Conservation (phyloP, 768 basidiomycete species). For the Astraeus odoratus region DNA sequence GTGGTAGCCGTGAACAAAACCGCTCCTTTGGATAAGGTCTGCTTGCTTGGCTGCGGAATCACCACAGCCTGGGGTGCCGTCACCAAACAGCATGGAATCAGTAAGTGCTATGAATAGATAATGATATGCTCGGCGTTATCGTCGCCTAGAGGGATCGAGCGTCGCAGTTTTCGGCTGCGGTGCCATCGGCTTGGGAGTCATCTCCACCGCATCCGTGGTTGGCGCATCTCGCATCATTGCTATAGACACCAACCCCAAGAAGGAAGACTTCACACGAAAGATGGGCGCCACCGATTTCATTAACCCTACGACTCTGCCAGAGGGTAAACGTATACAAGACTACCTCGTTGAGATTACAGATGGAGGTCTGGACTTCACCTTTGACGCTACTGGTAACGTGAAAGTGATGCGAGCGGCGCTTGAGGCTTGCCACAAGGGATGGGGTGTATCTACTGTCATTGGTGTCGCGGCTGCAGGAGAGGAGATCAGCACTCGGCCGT, state of each 20-base stretch:
- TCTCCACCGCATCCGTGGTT: slow-evolving; percentile 71
- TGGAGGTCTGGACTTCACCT: slow-evolving; percentile 95
- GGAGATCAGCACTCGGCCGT: slow-evolving; percentile 89
- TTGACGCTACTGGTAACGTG: slow-evolving; percentile 94
- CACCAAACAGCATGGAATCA: slow-evolving; percentile 81
- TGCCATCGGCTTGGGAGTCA: slow-evolving; percentile 90
- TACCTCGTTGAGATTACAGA: slow-evolving; percentile 89
- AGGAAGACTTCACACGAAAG: slow-evolving; percentile 83
- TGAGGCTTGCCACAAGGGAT: slow-evolving; percentile 99
- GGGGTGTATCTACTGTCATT: slow-evolving; percentile 95
- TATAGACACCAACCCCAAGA: slow-evolving; percentile 80
- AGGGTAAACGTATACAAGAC: slow-evolving; percentile 84
- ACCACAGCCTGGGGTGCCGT: slow-evolving; percentile 99
- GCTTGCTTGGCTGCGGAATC: slow-evolving; percentile 92
- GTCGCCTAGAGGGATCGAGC: slow-evolving; percentile 59
- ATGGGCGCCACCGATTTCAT: slow-evolving; percentile 96
- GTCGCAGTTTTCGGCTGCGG: slow-evolving; percentile 97
- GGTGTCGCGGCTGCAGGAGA: slow-evolving; percentile 97
- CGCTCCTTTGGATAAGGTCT: slow-evolving; percentile 94
- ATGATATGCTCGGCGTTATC: not conserved
- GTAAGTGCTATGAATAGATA: slow-evolving; percentile 35
- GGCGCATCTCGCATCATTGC: slow-evolving; percentile 89
- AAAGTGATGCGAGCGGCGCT: slow-evolving; percentile 92
- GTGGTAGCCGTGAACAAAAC: slow-evolving; percentile 82
- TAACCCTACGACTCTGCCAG: slow-evolving; percentile 67